Percentiles rank a stretch among this genome's conserved stretches.
Conservation (phyloP, 129 eudicot genomes). For the Cynara cardunculus region DNA sequence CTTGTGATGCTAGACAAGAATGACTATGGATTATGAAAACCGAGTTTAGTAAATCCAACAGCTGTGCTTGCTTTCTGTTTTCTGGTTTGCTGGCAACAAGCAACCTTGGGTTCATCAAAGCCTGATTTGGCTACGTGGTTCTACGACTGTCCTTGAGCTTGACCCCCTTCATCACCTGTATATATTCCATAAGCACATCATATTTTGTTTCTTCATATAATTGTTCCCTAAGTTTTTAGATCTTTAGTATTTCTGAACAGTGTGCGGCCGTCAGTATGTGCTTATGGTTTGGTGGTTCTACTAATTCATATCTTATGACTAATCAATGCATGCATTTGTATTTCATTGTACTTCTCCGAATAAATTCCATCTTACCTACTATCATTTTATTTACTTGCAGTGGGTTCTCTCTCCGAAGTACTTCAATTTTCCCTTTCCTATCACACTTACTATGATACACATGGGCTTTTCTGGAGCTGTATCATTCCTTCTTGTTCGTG, state of each 20-base stretch:
- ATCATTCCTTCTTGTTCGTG: constrained; percentile 87
- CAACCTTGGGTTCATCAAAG: background rate
- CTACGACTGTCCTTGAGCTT: background rate
- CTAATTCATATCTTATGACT: background rate
- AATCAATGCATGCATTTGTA: background rate
- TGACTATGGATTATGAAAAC: background rate
- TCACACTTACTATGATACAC: constrained; percentile 97
- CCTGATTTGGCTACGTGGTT: background rate
- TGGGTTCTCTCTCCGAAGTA: constrained; percentile 99
- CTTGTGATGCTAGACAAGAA: background rate
- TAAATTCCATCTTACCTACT: background rate
- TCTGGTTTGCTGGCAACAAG: background rate
- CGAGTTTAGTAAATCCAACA: background rate
- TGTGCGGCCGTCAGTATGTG: background rate
- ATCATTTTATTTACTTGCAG: constrained; percentile 43
- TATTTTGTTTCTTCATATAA: background rate
- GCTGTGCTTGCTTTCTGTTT: background rate
- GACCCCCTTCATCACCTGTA: background rate
- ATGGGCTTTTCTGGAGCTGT: constrained; percentile 97
- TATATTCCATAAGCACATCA: constrained; percentile 8
- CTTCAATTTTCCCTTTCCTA: constrained; percentile 91
- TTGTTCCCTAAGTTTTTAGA: background rate
- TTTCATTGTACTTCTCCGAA: background rate
- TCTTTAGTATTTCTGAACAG: constrained; percentile 7
- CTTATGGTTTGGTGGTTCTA: constrained; percentile 10